phyloP scores from a whole-genome alignment of 1,139 yeast species.

The Scheffersomyces quercinus region DNA sequence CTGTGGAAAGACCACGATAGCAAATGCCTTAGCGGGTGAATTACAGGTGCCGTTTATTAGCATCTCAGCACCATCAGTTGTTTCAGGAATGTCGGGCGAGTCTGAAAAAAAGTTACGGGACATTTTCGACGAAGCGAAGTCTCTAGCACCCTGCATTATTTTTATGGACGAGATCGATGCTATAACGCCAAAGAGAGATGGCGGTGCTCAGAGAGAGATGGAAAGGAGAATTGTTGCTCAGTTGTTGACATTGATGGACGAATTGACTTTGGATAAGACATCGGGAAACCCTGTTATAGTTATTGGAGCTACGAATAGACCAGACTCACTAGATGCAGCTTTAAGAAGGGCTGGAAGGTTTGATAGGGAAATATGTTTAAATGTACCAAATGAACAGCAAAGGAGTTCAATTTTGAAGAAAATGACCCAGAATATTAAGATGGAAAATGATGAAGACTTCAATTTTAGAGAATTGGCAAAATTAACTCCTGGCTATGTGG shows the following conservation, averaged over 20 bases:
- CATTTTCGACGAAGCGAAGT: constrained; percentile 88
- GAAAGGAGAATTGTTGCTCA: constrained; percentile 97
- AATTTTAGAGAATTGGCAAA: constrained; percentile 79
- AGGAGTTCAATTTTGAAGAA: constrained; percentile 74
- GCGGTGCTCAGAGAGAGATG: constrained; percentile 97
- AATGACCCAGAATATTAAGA: constrained; percentile 66
- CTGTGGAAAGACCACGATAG: constrained; percentile 96
- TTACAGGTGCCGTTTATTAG: constrained; percentile 89
- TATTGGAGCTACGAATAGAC: constrained; percentile 51
- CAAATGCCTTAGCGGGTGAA: constrained; percentile 95
- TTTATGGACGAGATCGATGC: constrained; percentile 98
- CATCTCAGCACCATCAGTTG: constrained; percentile 93
- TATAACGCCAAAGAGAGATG: constrained; percentile 94
- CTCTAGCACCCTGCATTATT: constrained; percentile 86
- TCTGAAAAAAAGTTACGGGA: constrained; percentile 93
- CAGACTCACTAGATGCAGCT: constrained; percentile 50
- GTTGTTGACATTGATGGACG: constrained; percentile 90
- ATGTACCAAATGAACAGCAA: constrained; percentile 88
- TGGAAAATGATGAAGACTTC: constrained; percentile 58
- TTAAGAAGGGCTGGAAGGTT: constrained; percentile 52
- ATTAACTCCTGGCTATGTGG: constrained; percentile 96
- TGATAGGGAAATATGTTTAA: constrained; percentile 58
- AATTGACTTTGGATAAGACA: constrained; percentile 81
- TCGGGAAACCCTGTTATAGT: constrained; percentile 83
- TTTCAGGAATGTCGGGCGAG: constrained; percentile 99